phyloP scores from a whole-genome alignment of 1,139 yeast genomes.

The Blastobotrys arbuscula region DNA sequence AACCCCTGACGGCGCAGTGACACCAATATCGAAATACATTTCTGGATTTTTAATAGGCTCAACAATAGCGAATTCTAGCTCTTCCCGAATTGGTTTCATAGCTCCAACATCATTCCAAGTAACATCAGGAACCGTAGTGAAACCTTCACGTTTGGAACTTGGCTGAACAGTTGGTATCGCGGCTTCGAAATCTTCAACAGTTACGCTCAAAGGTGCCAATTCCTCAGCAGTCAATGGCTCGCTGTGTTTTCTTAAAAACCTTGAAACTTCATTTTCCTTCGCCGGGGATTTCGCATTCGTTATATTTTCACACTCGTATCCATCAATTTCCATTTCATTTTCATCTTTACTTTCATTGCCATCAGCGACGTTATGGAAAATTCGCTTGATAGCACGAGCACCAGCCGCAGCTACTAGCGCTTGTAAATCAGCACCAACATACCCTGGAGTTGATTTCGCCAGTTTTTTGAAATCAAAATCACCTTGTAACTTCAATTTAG shows the following conservation, averaged over 20 bases:
- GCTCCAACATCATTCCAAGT: slow-evolving; percentile 97
- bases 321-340: slow-evolving; percentile 16
- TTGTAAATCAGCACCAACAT: slow-evolving; percentile 95
- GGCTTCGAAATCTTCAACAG: slow-evolving; percentile 68
- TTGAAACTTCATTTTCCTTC: slow-evolving; percentile 11
- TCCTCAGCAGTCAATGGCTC: slow-evolving; percentile 71
- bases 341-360: slow-evolving; percentile 16
- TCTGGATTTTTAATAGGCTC: slow-evolving; percentile 96
- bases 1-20: slow-evolving; percentile 95
- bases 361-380: slow-evolving; percentile 43
- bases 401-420: slow-evolving; percentile 96
- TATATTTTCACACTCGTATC: too few relatives aligned
- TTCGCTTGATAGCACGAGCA: slow-evolving; percentile 86
- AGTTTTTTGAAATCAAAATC: slow-evolving; percentile 64
- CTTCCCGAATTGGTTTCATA: slow-evolving; percentile 68
- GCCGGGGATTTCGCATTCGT: neutral
- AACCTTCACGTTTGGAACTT: slow-evolving; percentile 96
- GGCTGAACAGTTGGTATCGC: slow-evolving; percentile 96
- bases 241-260: slow-evolving; percentile 69
- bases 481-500: slow-evolving; percentile 59
- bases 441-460: slow-evolving; percentile 95
- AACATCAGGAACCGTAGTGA: slow-evolving; percentile 97
- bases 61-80: slow-evolving; percentile 93
- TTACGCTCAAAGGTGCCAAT: slow-evolving; percentile 66
- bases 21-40: slow-evolving; percentile 82